Base-by-base conservation (phyloP, 129 eudicot genomes). In the Chrysanthemum seticuspe region DNA sequence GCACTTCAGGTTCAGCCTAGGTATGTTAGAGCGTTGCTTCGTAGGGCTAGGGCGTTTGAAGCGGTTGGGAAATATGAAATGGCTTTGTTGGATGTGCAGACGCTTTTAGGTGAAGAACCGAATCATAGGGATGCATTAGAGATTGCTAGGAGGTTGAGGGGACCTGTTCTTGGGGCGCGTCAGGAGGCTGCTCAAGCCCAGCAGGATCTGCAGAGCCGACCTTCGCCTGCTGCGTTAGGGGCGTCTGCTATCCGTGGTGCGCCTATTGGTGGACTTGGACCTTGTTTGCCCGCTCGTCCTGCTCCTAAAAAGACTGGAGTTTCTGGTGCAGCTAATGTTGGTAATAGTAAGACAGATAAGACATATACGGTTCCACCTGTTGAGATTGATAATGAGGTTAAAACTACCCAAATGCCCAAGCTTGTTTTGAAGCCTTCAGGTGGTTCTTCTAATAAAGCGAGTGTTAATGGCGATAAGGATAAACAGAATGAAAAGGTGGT, bases 161-260 rank as follows among this genome's bases (percentile, higher is more conserved):
- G 64, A 50, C 91, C 87, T 1, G 70, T 86, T 49, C 29, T 55
- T 14, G 96, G 95, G 47, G 80, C 89, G 4, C 88, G 95, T 9
- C 96, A 87, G 59, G 98, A 87, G 73, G 47, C 47, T 40, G 47
- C 47, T 40, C 47, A 40, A 40, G 91, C 88, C 23, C 97, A 87
- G 19, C 96, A 82, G 82, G 98, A 94, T 66, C 88, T 89, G 53
- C 98, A 87, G 74, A 94, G 98, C 70, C 95, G 96, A 50, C 98
- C 98, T 16, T 94, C 98, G 0, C 97, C 97, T 2, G 98, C 98
- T 2, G 98, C 98, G 23, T 86, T 94, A 27, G 98, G 98, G 34
- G 98, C 98, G 67, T 94, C 98, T 67, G 98, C 98, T 0, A 89
- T 90, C 49, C 85, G 96, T 15, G 98, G 97, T 31, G 98, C 98